Base-by-base conservation (phyloP, 495 filamentous ascomycete genomes). In the Aspergillus baeticus region DNA sequence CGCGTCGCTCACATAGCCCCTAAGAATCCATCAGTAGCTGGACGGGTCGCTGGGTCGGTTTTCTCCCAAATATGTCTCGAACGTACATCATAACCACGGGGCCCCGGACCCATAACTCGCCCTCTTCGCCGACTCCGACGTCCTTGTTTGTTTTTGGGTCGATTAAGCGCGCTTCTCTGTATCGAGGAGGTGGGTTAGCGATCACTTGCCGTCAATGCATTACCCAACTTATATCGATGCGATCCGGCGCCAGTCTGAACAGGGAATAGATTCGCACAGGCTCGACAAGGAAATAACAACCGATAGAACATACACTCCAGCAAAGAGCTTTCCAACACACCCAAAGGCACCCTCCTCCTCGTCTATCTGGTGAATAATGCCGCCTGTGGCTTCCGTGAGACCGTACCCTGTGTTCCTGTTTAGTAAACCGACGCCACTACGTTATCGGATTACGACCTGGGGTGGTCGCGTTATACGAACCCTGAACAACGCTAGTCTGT, bases 71-170 rank as follows among this genome's bases (percentile, higher is more conserved):
- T 29, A 29, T 29, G 8, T 29, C 3, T 29, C 4, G 26, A 3
- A 29, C 31, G 5, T 51, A 51, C 48, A 51, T 51, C 48, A 51
- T 51, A 13, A 51, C 48, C n/a, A 38, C 34, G 6, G 48, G 48
- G 2, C 48, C 48, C 15, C 48, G 48, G 23, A 51, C 20, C 48
- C 48, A 51, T 11, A 51, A 34, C 33, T 51, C 48, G 21, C 48
- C 48, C 17, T 51, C 48, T 15, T 51, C 34, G 14, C 48, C 48
- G 1, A 36, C 15, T 2, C 34, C 31, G 14, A 51, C 48, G 21
- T 51, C 48, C n/a, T 29, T 22, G 36, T 36, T 36, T 5, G 48
- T 51, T 2, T 35, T 51, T 26, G 48, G 48, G 34, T 51, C 48
- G 18, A 51, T 35, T 15, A 51, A 18, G 20, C 48, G 48, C 22